phyloP scores from a whole-genome alignment of 148 eudicot species.

The Rhododendron williamsianum region DNA sequence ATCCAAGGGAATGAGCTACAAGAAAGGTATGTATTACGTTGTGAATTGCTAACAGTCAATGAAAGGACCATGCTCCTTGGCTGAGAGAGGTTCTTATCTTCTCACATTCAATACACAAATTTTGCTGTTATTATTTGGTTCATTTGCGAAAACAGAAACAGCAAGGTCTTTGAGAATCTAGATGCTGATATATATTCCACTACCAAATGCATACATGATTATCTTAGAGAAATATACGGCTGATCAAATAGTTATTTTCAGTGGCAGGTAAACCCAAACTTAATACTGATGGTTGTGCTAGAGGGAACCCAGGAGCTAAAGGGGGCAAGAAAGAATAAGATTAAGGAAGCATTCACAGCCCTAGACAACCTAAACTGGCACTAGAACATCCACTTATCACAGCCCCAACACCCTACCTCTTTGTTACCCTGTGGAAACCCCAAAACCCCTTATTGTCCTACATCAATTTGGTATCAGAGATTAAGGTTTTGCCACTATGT shows the following conservation, averaged over 20 bases:
- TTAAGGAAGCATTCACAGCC: no score
- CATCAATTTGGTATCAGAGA: no score
- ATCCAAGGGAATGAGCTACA: slow-evolving; percentile 5
- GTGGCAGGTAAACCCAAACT: background rate
- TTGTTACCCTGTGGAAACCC: no score
- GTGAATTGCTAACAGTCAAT: background rate
- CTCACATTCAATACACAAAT: background rate
- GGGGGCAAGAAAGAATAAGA: no score
- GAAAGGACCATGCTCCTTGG: background rate
- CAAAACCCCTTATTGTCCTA: no score
- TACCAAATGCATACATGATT: background rate
- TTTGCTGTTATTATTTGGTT: background rate
- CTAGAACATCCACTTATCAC: no score
- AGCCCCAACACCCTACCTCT: no score
- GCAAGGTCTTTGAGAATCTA: background rate
- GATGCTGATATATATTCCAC: background rate
- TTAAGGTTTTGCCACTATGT: no score
- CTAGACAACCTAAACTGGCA: no score
- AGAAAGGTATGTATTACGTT: background rate
- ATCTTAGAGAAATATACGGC: background rate
- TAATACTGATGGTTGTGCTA: background rate
- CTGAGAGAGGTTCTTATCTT: background rate
- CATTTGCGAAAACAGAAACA: background rate
- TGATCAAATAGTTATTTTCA: background rate
- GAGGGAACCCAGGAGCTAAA: background rate